Evolutionary conservation across 768 basidiomycete species (phyloP), one percentile per base, ranked within the genome.

Genomic region (Lactifluus subvellereus): DNA sequence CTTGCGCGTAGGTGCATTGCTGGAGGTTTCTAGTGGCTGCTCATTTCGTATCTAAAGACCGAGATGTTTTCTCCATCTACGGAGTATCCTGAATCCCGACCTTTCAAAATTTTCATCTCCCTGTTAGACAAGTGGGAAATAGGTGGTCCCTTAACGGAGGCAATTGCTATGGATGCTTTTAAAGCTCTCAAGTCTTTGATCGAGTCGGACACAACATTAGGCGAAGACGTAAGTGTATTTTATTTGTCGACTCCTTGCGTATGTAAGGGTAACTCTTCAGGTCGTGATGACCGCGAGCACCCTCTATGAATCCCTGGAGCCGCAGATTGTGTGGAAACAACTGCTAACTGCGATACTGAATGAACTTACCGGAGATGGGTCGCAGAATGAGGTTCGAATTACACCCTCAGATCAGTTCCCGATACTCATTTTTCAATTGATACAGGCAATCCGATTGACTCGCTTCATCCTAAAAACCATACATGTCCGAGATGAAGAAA

Each of bases 41-140:
- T 37, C 16, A 47, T n/a, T 49, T 58, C 10, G 42, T 49, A 57
- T 54, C 53, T 50, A 27, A 69, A 93, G 88, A 78, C 80, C 50
- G 91, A 94, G 66, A 93, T 94, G 90, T 78, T 83, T 63, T 74
- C 79, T 11, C 86, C 87, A 2, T 85, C 85, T 2, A 80, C 82
- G 54, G 85, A 86, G 61, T 93, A 92, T 67, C 78, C 88, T 0
- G 86, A 87, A 64, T 88, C 89, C 4, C 78, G 91, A 30, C 93
- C 97, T 0, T 98, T 94, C 82, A 96, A 95, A 74, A 89, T 98
- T 38, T 95, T 97, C 73, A 87, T 98, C 27, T 95, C 94, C 1
- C 74, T 98, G 18, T 77, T 98, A 67, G 97, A 99, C 74, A 97
- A 97, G 73, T 98, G 93, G 91, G 97, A 98, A 72, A 88, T 98